Percentiles rank a stretch among this genome's conserved stretches.
phyloP scores from a whole-genome alignment of 2,329 filamentous ascomycete species.

The Colletotrichum plurivorum region DNA sequence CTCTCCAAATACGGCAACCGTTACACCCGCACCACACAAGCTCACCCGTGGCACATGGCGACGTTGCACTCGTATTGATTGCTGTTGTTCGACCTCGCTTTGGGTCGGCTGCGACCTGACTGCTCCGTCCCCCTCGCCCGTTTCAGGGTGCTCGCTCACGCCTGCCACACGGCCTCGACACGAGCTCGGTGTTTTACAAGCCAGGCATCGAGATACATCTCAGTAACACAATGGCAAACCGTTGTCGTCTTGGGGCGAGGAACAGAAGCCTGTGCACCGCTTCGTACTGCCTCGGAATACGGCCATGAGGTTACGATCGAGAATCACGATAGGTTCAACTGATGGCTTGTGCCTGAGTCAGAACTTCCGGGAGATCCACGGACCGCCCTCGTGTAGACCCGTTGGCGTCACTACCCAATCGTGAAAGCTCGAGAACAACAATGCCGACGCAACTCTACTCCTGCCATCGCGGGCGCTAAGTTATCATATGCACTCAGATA shows the following conservation, averaged over 20 bases:
- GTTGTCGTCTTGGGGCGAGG: neutral
- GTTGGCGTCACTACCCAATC: neutral
- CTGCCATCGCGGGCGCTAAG: constrained; percentile 9
- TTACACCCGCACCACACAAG: constrained; percentile 28
- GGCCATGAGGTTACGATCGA: neutral
- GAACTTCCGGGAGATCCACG: constrained; percentile 13
- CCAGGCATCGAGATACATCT: neutral
- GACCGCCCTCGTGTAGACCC: neutral
- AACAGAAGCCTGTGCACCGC: constrained; percentile 1
- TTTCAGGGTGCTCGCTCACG: constrained; percentile 9
- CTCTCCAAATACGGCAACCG: neutral
- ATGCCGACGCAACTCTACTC: neutral
- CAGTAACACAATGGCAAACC: neutral
- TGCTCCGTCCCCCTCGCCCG: neutral
- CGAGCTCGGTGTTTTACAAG: neutral
- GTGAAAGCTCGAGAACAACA: neutral
- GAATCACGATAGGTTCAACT: constrained; percentile 4
- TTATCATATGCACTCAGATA: neutral
- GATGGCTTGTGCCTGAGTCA: constrained; percentile 23
- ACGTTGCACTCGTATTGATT: constrained; percentile 14
- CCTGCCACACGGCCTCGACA: neutral
- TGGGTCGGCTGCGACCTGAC: neutral
- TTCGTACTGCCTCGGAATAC: neutral
- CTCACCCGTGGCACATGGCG: constrained; percentile 31
- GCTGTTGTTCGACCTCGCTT: constrained; percentile 6